A percentile compares a stretch with the other conserved stretches of the same genome.
Evolutionary conservation across 2,329 filamentous ascomycete genomes (phyloP).

Genomic region (Clonostachys chloroleuca): DNA sequence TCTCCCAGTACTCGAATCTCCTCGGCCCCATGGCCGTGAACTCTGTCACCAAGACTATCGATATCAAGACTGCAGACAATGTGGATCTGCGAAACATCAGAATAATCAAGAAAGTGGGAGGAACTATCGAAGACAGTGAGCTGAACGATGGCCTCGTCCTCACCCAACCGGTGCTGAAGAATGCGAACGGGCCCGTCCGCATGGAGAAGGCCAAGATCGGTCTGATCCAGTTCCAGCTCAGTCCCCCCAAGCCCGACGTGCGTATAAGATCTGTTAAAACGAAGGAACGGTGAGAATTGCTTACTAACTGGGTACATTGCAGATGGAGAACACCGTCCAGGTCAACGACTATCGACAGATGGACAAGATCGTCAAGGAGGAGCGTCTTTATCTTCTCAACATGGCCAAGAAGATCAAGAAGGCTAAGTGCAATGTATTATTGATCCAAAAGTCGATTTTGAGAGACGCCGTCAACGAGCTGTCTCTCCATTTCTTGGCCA

Average conservation of each 20-base stretch:
- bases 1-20: constrained; percentile 92
- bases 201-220: constrained; percentile 98
- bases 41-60: constrained; percentile 91
- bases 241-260: constrained; percentile 94
- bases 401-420: constrained; percentile 99
- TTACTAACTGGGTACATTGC: background rate
- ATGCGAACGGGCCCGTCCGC: constrained; percentile 79
- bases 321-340: constrained; percentile 99
- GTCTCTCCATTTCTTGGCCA: constrained; percentile 94
- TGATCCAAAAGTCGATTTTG: constrained; percentile 98
- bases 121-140: constrained; percentile 97
- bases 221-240: constrained; percentile 97
- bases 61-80: constrained; percentile 91
- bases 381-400: constrained; percentile 95
- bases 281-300: constrained; percentile 9
- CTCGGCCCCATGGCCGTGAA: constrained; percentile 98
- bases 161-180: constrained; percentile 90
- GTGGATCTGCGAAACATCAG: constrained; percentile 95
- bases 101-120: constrained; percentile 95
- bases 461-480: constrained; percentile 97
- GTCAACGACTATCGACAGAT: constrained; percentile 99
- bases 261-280: constrained; percentile 18
- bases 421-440: constrained; percentile 96
- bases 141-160: constrained; percentile 93
- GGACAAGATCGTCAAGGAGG: constrained; percentile 99